Evolutionary conservation across 1,139 yeast species (phyloP), one percentile per base, ranked within the genome.

Genomic region (Williopsis jadinii): DNA sequence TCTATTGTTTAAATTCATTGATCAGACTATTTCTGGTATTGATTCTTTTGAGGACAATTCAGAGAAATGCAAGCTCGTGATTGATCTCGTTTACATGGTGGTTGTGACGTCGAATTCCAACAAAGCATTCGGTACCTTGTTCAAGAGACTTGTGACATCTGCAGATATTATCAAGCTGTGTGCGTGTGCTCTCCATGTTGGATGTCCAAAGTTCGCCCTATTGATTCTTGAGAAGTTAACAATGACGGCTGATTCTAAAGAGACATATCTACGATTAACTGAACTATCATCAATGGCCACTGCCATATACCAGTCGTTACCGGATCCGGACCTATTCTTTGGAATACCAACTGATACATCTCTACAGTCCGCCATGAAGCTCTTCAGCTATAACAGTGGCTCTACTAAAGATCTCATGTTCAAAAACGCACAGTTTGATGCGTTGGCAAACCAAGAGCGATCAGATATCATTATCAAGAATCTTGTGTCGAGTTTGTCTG

Each of bases 281-380:
- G 37, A 47, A 2, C 54, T 60, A 24, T 35, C 59, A 10, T 38
- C 44, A 0, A 41, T 56, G 3, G 51, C 77, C 26, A 47, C 63
- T 8, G 39, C 44, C 1, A 65, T 81, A 2, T 84, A 80, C 52
- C 66, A 66, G 13, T 46, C 52, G 1, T 45, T 64, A 5, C 77
- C 73, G 40, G 87, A 84, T 48, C 66, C 69, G 2, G 95, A 86
- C 54, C 60, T 84, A 34, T 53, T 72, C 2, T 68, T 70, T 50
- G 94, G 94, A 0, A 60, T 84, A 9, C 87, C 87, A 0, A 69
- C 73, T 12, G 67, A 70, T 24, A 71, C 82, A 0, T 65, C 79
- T 0, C 55, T 85, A 9, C 67, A 67, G 1, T 70, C 70, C 41
- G 81, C 84, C 0, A 53, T 79, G 11, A 56, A 62, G 8, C 62